Conservation (phyloP, 345 rosid species). For the Orychophragmus violaceus region DNA sequence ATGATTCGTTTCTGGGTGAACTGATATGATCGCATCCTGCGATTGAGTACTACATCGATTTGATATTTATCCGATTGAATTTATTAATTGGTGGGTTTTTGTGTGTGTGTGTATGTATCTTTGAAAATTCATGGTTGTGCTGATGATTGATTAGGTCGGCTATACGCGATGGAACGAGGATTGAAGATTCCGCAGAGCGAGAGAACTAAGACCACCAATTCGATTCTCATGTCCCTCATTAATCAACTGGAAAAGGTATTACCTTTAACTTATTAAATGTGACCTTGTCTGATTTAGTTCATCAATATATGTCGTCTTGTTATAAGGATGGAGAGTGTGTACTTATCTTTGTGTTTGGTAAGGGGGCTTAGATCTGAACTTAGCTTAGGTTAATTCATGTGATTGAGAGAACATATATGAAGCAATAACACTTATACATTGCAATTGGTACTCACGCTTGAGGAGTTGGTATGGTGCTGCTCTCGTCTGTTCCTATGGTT, state of each 20-base stretch:
- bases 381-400: constrained; percentile 4
- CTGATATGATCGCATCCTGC: neutral
- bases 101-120: too few relatives aligned
- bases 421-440: neutral
- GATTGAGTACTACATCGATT: neutral
- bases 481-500: neutral
- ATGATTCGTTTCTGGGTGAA: too few relatives aligned
- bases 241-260: constrained; percentile 90
- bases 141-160: constrained; percentile 57
- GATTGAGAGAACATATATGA: neutral
- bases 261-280: too few relatives aligned
- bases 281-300: neutral
- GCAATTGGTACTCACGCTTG: neutral
- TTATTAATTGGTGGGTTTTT: too few relatives aligned
- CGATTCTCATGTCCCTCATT: constrained; percentile 84
- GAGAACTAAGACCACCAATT: constrained; percentile 84
- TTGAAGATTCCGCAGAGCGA: constrained; percentile 70
- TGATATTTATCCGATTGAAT: too few relatives aligned
- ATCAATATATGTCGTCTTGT: neutral
- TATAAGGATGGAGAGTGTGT: neutral
- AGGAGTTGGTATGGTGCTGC: neutral
- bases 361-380: neutral
- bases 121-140: neutral
- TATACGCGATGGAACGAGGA: constrained; percentile 95
- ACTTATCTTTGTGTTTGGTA: neutral